Evolutionary conservation across 768 basidiomycete genomes (phyloP).

Genomic region (Serendipita vermifera): DNA sequence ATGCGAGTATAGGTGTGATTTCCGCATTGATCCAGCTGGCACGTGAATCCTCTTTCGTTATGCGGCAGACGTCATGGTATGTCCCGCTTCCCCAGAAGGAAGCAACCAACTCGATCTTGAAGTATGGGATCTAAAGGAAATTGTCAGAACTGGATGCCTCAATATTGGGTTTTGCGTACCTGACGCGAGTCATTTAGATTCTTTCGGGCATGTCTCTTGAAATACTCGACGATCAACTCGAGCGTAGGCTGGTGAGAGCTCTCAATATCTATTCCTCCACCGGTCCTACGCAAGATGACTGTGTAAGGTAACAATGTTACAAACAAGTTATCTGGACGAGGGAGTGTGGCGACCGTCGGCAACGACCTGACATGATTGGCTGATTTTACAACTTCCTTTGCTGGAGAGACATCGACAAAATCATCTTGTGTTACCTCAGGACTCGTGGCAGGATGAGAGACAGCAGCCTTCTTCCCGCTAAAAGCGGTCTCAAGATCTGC

Average conservation of each 20-base stretch:
- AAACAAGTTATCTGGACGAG: background rate
- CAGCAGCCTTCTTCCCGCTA: background rate
- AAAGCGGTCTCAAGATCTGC: background rate
- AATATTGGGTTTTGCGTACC: background rate
- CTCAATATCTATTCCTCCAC: background rate
- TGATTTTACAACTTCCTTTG: background rate
- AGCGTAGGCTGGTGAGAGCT: constrained; percentile 3
- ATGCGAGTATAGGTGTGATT: constrained; percentile 5
- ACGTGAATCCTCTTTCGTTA: background rate
- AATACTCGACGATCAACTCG: background rate
- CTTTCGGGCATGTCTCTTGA: background rate
- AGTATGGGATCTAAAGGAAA: background rate
- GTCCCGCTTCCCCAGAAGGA: background rate
- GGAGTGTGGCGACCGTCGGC: background rate
- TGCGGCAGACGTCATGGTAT: background rate
- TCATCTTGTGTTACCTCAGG: background rate
- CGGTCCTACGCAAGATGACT: background rate
- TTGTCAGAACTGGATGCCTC: background rate
- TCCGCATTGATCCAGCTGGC: background rate
- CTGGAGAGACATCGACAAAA: background rate
- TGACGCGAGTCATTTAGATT: constrained; percentile 6
- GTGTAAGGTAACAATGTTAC: background rate
- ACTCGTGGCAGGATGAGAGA: too few species aligned
- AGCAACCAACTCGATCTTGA: background rate
- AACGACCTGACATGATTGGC: background rate